Evolutionary conservation across 371 early-diverging fungal species (phyloP), one percentile per base, ranked within the genome.

Genomic region (Mucor racemosus): DNA sequence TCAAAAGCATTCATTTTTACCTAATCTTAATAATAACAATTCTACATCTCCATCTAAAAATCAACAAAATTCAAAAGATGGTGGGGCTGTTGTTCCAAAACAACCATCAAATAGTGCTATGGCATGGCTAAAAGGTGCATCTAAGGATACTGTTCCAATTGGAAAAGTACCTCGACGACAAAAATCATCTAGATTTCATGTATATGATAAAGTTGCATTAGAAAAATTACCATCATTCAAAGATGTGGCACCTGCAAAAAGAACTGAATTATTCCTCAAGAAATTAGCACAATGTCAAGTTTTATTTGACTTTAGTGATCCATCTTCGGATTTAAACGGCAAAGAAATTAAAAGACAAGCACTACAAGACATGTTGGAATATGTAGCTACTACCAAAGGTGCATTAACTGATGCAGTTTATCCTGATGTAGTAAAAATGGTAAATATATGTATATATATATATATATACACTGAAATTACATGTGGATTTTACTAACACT

Each of bases 341-440:
- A 99, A 99, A 71, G 97, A 99, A 71, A 94, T 97, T 66, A 99
- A 99, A 73, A 86, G 95, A 57, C 91, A 91, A 67, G 89, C 95
- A 36, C 77, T 99, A 60, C 89, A 90, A 34, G 98, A 99, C 67
- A 86, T 99, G 58, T 85, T 97, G 44, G 97, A 97, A 58, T 97
- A 96, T 73, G 91, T 97, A 54, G 89, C 91, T 19, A 95, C 87
- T 65, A 91, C 91, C 68, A 86, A 93, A 42, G 92, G 92, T 17
- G 94, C 91, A 19, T 91, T 97, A 53, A 91, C 92, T 5, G 96
- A 95, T 62, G 84, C 85, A 7, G 82, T 97, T 40, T 98, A 99
- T 72, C 95, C 95, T 15, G 94, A 91, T 68, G 88, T 97, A 14
- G 91, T 98, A 68, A 85, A 82, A 57, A 97, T 99, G 99, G 97